Evolutionary conservation across 169 alveolate genomes (phyloP).

Genomic region (Plasmodium fragile): DNA sequence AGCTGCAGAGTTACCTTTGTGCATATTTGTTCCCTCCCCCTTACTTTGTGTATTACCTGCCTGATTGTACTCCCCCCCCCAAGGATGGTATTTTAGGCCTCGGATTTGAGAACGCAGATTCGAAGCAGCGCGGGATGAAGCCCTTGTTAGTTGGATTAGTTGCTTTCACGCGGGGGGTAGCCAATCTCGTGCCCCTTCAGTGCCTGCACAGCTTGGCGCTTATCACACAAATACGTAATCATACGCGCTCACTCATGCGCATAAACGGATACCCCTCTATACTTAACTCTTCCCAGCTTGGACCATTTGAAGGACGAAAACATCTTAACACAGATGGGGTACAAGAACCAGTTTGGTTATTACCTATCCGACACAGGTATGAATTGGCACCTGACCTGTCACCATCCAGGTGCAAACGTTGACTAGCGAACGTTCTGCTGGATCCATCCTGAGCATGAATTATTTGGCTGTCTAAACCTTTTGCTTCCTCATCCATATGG

Average conservation of each 20-base stretch:
- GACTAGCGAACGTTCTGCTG: background rate
- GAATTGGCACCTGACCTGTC: background rate
- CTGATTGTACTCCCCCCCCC: background rate
- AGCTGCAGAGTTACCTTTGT: background rate
- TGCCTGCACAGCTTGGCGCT: background rate
- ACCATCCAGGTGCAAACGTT: background rate
- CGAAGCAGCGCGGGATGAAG: constrained; percentile 79
- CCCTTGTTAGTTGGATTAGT: constrained; percentile 75
- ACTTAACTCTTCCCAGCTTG: constrained; percentile 9
- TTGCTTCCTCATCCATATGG: background rate
- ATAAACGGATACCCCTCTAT: background rate
- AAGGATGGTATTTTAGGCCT: constrained; percentile 87
- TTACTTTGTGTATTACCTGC: background rate
- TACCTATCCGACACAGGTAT: constrained; percentile 52
- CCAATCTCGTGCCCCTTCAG: background rate
- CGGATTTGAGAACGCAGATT: constrained; percentile 84
- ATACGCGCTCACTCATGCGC: background rate
- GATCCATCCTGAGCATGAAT: background rate
- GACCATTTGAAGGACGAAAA: constrained; percentile 44
- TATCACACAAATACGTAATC: background rate
- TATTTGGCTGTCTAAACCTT: background rate
- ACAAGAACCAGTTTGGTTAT: constrained; percentile 61
- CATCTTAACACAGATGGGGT: constrained; percentile 24
- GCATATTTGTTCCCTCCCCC: background rate
- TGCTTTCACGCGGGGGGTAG: background rate